phyloP scores from a whole-genome alignment of 2,329 filamentous ascomycete genomes.

The Aureobasidium lini region DNA sequence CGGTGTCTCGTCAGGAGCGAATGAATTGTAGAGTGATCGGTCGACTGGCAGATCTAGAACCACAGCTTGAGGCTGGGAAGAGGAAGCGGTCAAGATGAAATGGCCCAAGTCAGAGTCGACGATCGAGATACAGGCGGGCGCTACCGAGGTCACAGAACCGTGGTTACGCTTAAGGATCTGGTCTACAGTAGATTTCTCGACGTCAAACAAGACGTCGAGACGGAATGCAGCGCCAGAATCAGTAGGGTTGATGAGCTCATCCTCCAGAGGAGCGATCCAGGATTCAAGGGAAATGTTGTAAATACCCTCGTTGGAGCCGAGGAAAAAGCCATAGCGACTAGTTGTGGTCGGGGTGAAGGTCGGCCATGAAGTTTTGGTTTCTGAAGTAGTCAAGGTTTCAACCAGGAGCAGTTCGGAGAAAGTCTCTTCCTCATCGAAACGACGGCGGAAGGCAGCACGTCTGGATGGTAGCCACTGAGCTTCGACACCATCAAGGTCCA shows the following conservation, averaged over 20 bases:
- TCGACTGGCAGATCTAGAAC: constrained; percentile 41
- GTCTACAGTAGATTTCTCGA: constrained; percentile 42
- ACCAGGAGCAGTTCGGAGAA: constrained; percentile 28
- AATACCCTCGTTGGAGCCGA: constrained; percentile 48
- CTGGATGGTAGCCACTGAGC: constrained; percentile 54
- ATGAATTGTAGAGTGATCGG: constrained; percentile 17
- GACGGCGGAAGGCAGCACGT: neutral
- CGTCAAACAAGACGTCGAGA: constrained; percentile 48
- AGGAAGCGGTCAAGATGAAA: constrained; percentile 45
- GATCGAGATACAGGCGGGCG: constrained; percentile 38
- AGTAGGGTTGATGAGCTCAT: constrained; percentile 47
- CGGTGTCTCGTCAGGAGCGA: constrained; percentile 13
- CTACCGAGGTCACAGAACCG: constrained; percentile 29
- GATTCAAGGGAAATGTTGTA: constrained; percentile 48
- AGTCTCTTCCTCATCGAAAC: constrained; percentile 20
- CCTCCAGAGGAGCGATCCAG: constrained; percentile 51
- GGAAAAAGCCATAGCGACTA: constrained; percentile 52
- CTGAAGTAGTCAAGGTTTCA: constrained; percentile 31
- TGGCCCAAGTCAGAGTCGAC: constrained; percentile 52
- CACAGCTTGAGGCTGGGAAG: constrained; percentile 43
- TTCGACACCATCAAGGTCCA: constrained; percentile 55
- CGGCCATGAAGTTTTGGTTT: constrained; percentile 35
- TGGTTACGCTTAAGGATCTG: constrained; percentile 35
- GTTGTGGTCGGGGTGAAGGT: constrained; percentile 45
- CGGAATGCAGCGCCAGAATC: constrained; percentile 49